Base-by-base conservation (phyloP, 2,329 filamentous ascomycete genomes). In the Colletotrichum truncatum region DNA sequence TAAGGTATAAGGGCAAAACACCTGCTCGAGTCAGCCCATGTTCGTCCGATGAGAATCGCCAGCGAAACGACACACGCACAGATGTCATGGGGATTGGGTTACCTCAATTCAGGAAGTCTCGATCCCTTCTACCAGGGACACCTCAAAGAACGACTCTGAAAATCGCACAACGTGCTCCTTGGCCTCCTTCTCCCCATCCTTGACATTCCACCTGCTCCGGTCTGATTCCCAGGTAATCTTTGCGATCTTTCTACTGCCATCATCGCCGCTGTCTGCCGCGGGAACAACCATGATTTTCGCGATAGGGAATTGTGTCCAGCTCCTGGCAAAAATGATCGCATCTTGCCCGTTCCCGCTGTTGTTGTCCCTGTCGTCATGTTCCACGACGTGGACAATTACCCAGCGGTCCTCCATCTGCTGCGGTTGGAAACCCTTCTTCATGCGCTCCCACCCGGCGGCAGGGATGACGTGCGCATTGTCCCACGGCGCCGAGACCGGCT, bases 351-450 rank as follows among this genome's bases (percentile, higher is more conserved):
- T 25, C 26, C 39, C 57, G 10, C 14, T 9, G 38, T 30, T 32
- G n/a, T n/a, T 26, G n/a, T 18, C 26, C 14, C 26, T 16, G n/a
- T 16, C n/a, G 26, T 18, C 34, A 14, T 21, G 4, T 12, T 23
- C 34, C 21, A 48, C 41, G 9, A 26, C 39, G 41, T 58, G 41
- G 12, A 28, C 18, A 16, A 48, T 11, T 25, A 25, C 30, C 38
- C 55, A 64, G 7, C 55, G 36, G 36, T 60, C 55, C 6, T 60
- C 38, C 61, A 60, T 60, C 11, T 56, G 23, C 48, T 45, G 43
- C 30, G 38, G 54, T n/a, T 36, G 38, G 21, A 52, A 25, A 4
- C 61, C 61, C 38, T 23, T 25, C 55, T 39, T 45, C 55, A 59
- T 60, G 36, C 48, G 45, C 16, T 60, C 55, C 61, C 38, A 64